These are phyloP conservation scores for Hirsutella rhossiliensis DNA, from an alignment of 2,329 filamentous ascomycete species.

Conservation along the genomic window DNA sequence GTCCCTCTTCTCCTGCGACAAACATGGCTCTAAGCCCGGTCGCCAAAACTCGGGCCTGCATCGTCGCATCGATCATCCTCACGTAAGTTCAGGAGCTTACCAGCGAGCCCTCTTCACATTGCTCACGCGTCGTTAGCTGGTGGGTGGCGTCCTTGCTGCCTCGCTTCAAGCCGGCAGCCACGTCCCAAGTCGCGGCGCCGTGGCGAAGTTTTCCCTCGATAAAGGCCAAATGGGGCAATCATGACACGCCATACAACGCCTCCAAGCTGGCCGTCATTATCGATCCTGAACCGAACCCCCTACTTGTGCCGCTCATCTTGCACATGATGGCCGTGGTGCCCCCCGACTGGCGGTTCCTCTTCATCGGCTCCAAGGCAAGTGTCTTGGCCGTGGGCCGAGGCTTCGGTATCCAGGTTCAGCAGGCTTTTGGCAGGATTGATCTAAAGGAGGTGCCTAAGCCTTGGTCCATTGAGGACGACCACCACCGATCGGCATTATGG, in stretches of 20 bases:
- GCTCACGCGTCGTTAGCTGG: too few species aligned
- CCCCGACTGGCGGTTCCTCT: conserved; percentile 41
- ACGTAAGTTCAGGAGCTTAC: too few species aligned
- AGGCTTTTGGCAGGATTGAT: conserved; percentile 37
- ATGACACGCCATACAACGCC: conserved; percentile 28
- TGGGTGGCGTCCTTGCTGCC: too few species aligned
- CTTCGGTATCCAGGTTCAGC: conserved; percentile 34
- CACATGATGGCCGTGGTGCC: conserved; percentile 41
- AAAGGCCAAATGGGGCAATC: conserved; percentile 27
- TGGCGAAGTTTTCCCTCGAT: conserved; percentile 25
- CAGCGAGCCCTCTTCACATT: too few species aligned
- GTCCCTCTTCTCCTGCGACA: too few species aligned
- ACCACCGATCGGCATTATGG: conserved; percentile 33
- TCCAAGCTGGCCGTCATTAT: conserved; percentile 41
- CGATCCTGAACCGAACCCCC: conserved; percentile 32
- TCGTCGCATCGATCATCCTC: too few species aligned
- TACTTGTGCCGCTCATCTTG: conserved; percentile 35
- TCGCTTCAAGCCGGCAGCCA: too few species aligned
- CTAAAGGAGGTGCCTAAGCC: conserved; percentile 34
- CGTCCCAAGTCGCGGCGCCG: too few species aligned
- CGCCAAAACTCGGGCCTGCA: too few species aligned
- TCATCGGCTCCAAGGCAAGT: conserved; percentile 37
- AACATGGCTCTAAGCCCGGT: too few species aligned
- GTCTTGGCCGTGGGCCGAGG: conserved; percentile 30
- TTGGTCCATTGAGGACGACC: conserved; percentile 33